A percentile compares a stretch with the other conserved stretches of the same genome.
These are phyloP conservation scores for Microbotryum silenes-acaulis DNA, from an alignment of 1,284 basidiomycete genomes.

Conservation along the genomic window DNA sequence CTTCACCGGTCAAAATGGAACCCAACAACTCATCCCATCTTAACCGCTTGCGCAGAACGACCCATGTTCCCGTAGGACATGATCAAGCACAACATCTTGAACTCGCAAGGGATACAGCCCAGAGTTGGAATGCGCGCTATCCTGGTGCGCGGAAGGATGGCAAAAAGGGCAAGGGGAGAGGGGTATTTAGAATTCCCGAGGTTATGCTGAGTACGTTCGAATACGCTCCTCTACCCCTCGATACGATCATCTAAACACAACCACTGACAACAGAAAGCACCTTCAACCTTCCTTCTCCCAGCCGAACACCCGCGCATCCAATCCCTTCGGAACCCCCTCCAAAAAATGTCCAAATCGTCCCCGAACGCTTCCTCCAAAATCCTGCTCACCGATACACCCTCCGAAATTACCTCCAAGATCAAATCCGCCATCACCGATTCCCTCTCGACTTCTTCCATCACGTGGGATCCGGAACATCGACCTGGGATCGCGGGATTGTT, in stretches of 20 bases:
- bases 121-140: conserved; percentile 64
- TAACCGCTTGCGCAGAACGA: conserved; percentile 51
- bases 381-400: conserved; percentile 65
- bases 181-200: conserved; percentile 65
- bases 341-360: conserved; percentile 94
- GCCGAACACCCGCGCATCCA: conserved; percentile 60
- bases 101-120: conserved; percentile 72
- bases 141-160: conserved; percentile 12
- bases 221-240: not conserved
- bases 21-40: not conserved
- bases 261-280: no score
- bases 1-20: not conserved
- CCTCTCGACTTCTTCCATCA: conserved; percentile 49
- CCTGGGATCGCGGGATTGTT: conserved; percentile 80
- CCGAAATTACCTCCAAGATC: conserved; percentile 62
- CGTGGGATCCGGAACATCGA: conserved; percentile 65
- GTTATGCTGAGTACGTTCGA: conserved; percentile 61
- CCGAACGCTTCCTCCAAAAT: conserved; percentile 74
- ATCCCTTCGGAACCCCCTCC: conserved; percentile 71
- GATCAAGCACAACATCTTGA: conserved; percentile 93
- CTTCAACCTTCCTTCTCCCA: conserved; percentile 37
- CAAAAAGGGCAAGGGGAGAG: conserved; percentile 31
- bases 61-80: conserved; percentile 89
- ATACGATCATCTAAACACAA: no score
- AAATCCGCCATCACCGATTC: conserved; percentile 80